phyloP scores from a whole-genome alignment of 148 eudicot species.

The Camellia sinensis region DNA sequence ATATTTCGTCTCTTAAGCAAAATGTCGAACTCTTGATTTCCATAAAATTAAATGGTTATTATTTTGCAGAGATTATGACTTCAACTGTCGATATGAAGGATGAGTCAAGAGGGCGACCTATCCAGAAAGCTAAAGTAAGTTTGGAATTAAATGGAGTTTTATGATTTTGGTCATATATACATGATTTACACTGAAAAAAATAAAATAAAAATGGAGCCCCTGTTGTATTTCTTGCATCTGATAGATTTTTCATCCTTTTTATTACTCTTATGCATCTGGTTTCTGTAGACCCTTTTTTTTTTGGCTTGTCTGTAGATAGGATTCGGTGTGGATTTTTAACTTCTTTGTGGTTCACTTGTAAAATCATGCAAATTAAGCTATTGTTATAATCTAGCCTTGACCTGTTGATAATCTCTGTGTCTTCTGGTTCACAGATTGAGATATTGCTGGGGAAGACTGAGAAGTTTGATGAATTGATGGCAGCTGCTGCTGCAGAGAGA shows the following conservation, averaged over 20 bases:
- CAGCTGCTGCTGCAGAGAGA: conserved; percentile 46
- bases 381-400: conserved; percentile 1
- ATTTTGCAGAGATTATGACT: conserved; percentile 57
- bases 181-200: background rate
- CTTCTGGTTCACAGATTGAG: conserved; percentile 51
- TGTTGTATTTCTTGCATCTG: background rate
- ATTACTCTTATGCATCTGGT: background rate
- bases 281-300: background rate
- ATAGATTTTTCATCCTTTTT: background rate
- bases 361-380: background rate
- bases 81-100: conserved; percentile 71
- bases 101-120: conserved; percentile 65
- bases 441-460: conserved; percentile 72
- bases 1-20: background rate
- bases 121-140: conserved; percentile 78
- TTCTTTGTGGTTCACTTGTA: background rate
- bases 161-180: background rate
- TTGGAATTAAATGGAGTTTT: background rate
- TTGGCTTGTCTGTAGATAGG: background rate
- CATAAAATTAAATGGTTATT: conserved; percentile 6
- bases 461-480: conserved; percentile 91
- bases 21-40: conserved; percentile 3
- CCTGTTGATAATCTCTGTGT: background rate
- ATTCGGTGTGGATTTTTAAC: background rate
- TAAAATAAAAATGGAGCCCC: background rate